These are phyloP conservation scores for Coffea humblotiana DNA, from an alignment of 305 asterid genomes.

Conservation along the genomic window DNA sequence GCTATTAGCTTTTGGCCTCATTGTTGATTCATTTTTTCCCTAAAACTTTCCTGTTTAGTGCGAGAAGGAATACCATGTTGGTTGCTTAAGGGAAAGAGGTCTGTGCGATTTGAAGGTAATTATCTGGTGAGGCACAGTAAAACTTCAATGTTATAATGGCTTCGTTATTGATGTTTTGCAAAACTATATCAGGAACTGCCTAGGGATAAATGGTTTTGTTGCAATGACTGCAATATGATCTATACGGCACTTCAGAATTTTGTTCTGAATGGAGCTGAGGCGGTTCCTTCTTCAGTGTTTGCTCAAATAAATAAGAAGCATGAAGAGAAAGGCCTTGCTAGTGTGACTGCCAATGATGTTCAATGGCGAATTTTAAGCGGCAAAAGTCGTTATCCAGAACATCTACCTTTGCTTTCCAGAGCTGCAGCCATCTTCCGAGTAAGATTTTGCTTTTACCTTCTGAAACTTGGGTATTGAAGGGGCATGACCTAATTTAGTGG, in stretches of 20 bases:
- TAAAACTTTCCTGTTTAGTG: slow-evolving; percentile 46
- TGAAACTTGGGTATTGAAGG: no score
- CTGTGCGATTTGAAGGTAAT: slow-evolving; percentile 85
- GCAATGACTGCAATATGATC: slow-evolving; percentile 72
- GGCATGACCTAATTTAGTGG: neutral
- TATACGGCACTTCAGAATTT: slow-evolving; percentile 58
- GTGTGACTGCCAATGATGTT: slow-evolving; percentile 43
- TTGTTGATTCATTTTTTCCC: neutral
- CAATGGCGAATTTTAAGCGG: slow-evolving; percentile 85
- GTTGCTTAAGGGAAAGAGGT: slow-evolving; percentile 78
- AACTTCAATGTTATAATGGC: neutral
- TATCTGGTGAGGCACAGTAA: neutral
- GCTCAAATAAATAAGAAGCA: slow-evolving; percentile 54
- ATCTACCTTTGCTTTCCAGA: slow-evolving; percentile 73
- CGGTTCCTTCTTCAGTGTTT: slow-evolving; percentile 57
- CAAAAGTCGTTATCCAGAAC: slow-evolving; percentile 76
- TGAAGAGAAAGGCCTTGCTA: slow-evolving; percentile 44
- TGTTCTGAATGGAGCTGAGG: slow-evolving; percentile 59
- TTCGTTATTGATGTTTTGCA: slow-evolving; percentile 17
- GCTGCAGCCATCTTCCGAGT: slow-evolving; percentile 97
- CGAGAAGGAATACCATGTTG: slow-evolving; percentile 97
- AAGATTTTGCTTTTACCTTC: slow-evolving; percentile 28
- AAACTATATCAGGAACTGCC: slow-evolving; percentile 79
- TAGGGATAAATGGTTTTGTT: slow-evolving; percentile 94
- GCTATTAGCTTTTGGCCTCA: neutral